Conservation (phyloP, 768 basidiomycete genomes). For the Termitomyces bulborhizus region DNA sequence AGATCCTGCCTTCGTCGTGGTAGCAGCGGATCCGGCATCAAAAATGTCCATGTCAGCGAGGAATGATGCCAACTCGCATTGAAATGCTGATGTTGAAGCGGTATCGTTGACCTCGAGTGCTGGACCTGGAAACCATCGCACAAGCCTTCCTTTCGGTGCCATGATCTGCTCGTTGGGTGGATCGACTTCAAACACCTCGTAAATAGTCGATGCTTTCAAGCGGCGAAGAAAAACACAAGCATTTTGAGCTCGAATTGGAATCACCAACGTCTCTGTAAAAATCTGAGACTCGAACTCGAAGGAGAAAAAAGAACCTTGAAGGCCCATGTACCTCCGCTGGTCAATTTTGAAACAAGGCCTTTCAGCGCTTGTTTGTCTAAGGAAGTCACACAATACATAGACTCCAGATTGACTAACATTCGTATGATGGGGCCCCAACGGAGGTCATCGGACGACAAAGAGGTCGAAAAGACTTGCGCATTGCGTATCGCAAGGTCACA, state of each 20-base stretch:
- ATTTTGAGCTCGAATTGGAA: constrained; percentile 41
- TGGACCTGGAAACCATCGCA: constrained; percentile 40
- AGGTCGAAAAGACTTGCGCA: constrained; percentile 14
- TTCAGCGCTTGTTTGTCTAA: constrained; percentile 7
- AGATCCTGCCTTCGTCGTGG: constrained; percentile 30
- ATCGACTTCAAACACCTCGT: constrained; percentile 44
- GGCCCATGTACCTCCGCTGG: constrained; percentile 12
- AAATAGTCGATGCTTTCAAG: constrained; percentile 19
- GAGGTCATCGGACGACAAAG: constrained; percentile 4
- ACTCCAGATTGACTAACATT: constrained; percentile 22
- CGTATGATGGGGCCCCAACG: constrained; percentile 24
- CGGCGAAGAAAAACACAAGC: constrained; percentile 37
- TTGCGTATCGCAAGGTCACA: constrained; percentile 13
- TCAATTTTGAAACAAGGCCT: constrained; percentile 16
- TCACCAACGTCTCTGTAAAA: constrained; percentile 27
- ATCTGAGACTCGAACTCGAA: background rate
- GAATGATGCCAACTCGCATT: constrained; percentile 29
- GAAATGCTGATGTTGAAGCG: constrained; percentile 22
- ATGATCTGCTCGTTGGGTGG: constrained; percentile 29
- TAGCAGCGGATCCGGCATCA: constrained; percentile 25
- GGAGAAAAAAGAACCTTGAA: background rate
- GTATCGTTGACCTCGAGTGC: constrained; percentile 29
- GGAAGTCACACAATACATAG: constrained; percentile 1
- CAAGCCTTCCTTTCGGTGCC: constrained; percentile 32
- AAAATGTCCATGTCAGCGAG: constrained; percentile 31